Conservation (phyloP, 2,329 filamentous ascomycete genomes). For the Fusarium beomiforme region DNA sequence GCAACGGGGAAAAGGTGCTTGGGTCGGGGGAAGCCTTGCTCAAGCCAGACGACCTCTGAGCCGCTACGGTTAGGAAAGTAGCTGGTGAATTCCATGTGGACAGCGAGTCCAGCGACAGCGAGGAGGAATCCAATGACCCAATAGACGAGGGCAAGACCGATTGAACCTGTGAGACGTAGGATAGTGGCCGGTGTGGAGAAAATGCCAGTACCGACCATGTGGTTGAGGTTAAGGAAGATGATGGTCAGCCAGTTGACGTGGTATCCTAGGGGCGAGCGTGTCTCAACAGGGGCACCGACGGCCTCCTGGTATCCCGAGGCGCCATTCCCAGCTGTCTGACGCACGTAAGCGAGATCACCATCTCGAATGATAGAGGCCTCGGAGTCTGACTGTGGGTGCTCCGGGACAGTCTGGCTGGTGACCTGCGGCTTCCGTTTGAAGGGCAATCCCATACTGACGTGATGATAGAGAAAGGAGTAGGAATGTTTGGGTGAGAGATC, state of each 20-base stretch:
- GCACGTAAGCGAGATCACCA: conserved; percentile 30
- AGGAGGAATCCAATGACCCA: conserved; percentile 72
- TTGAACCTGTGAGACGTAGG: conserved; percentile 66
- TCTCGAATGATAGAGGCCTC: conserved; percentile 29
- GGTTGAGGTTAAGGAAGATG: conserved; percentile 68
- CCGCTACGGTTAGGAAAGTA: conserved; percentile 75
- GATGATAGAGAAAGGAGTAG: fast-evolving
- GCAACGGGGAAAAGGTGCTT: conserved; percentile 71
- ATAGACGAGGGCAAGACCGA: conserved; percentile 70
- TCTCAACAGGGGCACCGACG: conserved; percentile 69
- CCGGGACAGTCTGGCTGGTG: neutral
- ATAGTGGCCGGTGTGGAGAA: conserved; percentile 68
- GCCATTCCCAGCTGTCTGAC: conserved; percentile 57
- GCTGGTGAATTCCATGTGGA: conserved; percentile 71
- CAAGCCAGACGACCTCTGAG: conserved; percentile 73
- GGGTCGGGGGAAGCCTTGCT: conserved; percentile 73
- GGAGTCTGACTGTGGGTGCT: neutral
- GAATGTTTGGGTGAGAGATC: too few relatives aligned
- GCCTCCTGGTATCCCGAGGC: conserved; percentile 68
- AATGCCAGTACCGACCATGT: conserved; percentile 71
- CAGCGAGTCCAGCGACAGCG: conserved; percentile 62
- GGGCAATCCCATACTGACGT: neutral
- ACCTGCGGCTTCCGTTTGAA: neutral
- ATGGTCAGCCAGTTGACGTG: conserved; percentile 66
- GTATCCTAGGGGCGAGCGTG: conserved; percentile 67